Percentiles rank a stretch among this genome's conserved stretches.
Conservation (phyloP, 805 yeast species). For the Danielia oregonensis region DNA sequence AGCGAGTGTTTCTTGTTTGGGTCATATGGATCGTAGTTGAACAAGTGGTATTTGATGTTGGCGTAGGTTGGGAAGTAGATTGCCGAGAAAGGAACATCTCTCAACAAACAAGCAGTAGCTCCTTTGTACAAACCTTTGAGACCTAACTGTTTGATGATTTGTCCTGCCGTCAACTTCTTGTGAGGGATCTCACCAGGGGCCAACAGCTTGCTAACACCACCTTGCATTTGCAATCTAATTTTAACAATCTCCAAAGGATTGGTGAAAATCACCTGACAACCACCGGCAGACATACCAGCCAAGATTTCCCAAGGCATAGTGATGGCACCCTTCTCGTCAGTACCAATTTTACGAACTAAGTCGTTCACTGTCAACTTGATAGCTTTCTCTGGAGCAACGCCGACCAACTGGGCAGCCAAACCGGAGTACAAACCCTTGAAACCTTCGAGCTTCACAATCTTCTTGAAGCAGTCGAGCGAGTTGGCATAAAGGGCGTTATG, state of each 20-base stretch:
- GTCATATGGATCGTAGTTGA: slow-evolving; percentile 75
- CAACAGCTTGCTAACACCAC: slow-evolving; percentile 42
- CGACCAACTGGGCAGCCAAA: slow-evolving; percentile 87
- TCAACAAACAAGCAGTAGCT: slow-evolving; percentile 80
- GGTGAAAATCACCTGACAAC: slow-evolving; percentile 92
- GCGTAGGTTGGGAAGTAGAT: slow-evolving; percentile 97
- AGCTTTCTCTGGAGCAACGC: slow-evolving; percentile 98
- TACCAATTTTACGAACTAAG: slow-evolving; percentile 68
- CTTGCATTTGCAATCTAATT: slow-evolving; percentile 91
- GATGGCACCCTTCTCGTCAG: slow-evolving; percentile 39
- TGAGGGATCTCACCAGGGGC: slow-evolving; percentile 38
- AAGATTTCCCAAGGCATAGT: slow-evolving; percentile 63
- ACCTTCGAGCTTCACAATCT: slow-evolving; percentile 77
- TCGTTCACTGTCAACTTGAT: slow-evolving; percentile 94
- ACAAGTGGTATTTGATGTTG: slow-evolving; percentile 77
- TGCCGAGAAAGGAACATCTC: slow-evolving; percentile 96
- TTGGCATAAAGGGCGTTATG: slow-evolving; percentile 66
- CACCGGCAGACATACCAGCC: slow-evolving; percentile 95
- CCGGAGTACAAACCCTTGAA: slow-evolving; percentile 86
- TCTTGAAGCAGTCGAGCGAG: slow-evolving; percentile 80
- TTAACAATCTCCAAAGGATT: slow-evolving; percentile 95
- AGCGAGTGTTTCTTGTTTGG: slow-evolving; percentile 55
- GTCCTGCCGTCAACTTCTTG: slow-evolving; percentile 53
- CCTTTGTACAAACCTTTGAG: slow-evolving; percentile 87
- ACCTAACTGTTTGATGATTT: slow-evolving; percentile 77